These are phyloP conservation scores for Chrysosporium queenslandicum DNA, from an alignment of 2,329 filamentous ascomycete species.

Conservation along the genomic window DNA sequence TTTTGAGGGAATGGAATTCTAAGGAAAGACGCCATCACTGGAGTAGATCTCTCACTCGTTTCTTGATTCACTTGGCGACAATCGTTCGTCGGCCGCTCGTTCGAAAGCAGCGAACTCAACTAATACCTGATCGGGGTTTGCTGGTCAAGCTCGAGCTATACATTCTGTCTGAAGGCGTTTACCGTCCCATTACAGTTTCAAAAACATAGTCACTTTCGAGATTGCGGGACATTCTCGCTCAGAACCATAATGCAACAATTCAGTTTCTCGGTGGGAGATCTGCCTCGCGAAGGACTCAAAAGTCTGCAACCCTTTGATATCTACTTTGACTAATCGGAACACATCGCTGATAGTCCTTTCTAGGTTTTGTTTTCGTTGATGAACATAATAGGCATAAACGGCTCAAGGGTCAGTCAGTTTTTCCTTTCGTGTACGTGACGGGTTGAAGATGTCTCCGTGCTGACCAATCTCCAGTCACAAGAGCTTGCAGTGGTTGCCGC, in stretches of 20 bases:
- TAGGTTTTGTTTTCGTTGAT: constrained; percentile 98
- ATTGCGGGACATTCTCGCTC: constrained; percentile 39
- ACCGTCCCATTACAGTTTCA: not conserved
- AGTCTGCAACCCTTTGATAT: constrained; percentile 46
- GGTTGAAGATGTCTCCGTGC: not conserved
- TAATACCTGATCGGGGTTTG: not conserved
- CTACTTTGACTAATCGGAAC: not conserved
- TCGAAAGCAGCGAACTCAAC: not conserved
- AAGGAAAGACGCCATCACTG: not conserved
- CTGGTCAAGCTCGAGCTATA: not conserved
- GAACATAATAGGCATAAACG: constrained; percentile 97
- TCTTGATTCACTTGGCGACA: not conserved
- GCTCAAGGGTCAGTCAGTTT: constrained; percentile 62
- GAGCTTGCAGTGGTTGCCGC: constrained; percentile 89
- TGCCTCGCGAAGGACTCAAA: constrained; percentile 68
- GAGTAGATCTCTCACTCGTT: not conserved
- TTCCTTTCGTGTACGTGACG: not conserved
- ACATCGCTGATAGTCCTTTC: constrained; percentile 12
- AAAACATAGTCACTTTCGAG: not conserved
- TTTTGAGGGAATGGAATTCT: not conserved
- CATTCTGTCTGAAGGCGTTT: not conserved
- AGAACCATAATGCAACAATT: constrained; percentile 54
- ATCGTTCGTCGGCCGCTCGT: not conserved
- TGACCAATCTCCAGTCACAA: constrained; percentile 60
- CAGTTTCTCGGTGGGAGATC: constrained; percentile 59